phyloP scores from a whole-genome alignment of 1,139 yeast genomes.

The Zhuliangozyma blackwelliae region DNA sequence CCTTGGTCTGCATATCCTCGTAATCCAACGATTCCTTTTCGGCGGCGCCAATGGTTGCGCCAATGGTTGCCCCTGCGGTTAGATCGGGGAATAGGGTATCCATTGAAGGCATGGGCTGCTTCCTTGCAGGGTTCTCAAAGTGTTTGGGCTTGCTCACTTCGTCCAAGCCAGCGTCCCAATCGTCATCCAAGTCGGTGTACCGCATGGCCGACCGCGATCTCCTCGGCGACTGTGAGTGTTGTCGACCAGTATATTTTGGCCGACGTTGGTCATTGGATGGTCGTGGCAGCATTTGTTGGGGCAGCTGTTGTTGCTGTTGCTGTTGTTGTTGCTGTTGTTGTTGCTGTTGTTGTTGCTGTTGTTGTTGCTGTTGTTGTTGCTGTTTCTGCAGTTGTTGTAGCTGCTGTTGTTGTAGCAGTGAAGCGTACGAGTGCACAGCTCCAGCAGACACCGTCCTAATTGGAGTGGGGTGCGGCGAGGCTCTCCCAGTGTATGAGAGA shows the following conservation, averaged over 20 bases:
- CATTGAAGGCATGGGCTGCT: slow-evolving; percentile 21
- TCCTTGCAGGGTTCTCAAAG: slow-evolving; percentile 5
- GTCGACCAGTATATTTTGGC: not conserved
- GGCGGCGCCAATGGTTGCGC: slow-evolving; percentile 11
- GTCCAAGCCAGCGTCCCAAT: slow-evolving; percentile 86
- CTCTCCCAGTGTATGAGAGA: slow-evolving; percentile 9
- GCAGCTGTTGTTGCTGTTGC: not conserved
- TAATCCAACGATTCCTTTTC: slow-evolving; percentile 18
- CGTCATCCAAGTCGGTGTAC: slow-evolving; percentile 74
- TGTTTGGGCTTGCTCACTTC: slow-evolving; percentile 23
- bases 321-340: no score
- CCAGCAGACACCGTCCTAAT: slow-evolving; percentile 19
- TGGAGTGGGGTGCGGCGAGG: slow-evolving; percentile 11
- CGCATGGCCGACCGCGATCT: slow-evolving; percentile 13
- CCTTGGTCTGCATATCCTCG: slow-evolving; percentile 29
- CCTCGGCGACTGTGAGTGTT: slow-evolving; percentile 2
- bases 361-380: not conserved
- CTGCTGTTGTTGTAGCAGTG: not conserved
- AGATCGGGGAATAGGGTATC: slow-evolving; percentile 40
- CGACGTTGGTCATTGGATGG: no score
- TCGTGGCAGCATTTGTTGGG: not conserved
- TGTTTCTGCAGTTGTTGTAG: not conserved
- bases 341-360: not conserved
- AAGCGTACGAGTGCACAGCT: not conserved
- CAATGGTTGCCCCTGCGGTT: slow-evolving; percentile 11